Conservation (phyloP, 176 grass and related monocot species). For the Dactylis glomerata region DNA sequence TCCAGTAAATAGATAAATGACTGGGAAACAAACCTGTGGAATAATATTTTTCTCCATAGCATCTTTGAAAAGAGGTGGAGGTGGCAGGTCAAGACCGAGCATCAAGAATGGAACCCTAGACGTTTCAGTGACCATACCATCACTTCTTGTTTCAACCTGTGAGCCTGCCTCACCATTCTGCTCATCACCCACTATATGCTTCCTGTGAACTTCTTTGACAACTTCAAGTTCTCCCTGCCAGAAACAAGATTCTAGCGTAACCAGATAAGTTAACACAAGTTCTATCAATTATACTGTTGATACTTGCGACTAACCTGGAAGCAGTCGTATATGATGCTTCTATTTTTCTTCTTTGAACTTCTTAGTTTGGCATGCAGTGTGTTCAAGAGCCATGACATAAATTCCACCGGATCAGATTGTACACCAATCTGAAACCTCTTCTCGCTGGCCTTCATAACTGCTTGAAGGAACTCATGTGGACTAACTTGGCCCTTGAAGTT, state of each 20-base stretch:
- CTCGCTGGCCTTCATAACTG: constrained; percentile 91
- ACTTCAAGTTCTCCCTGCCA: constrained; percentile 95
- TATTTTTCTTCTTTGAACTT: constrained; percentile 78
- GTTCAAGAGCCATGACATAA: constrained; percentile 96
- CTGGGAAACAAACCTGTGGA: constrained; percentile 68
- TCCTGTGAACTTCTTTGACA: constrained; percentile 79
- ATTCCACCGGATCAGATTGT: constrained; percentile 96
- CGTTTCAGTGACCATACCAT: constrained; percentile 57
- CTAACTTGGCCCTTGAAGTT: constrained; percentile 99
- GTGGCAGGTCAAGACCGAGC: constrained; percentile 92
- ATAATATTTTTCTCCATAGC: constrained; percentile 99
- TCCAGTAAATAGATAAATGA: background rate
- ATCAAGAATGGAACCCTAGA: constrained; percentile 87
- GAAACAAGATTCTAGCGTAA: constrained; percentile 1
- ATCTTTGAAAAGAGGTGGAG: constrained; percentile 98
- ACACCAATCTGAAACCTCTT: constrained; percentile 96
- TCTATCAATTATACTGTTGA: constrained; percentile 7
- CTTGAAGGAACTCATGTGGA: constrained; percentile 97
- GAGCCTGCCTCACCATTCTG: constrained; percentile 43
- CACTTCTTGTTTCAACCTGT: constrained; percentile 43
- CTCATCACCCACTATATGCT: constrained; percentile 42
- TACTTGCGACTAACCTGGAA: constrained; percentile 64
- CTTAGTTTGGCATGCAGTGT: constrained; percentile 78
- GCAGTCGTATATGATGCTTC: constrained; percentile 92
- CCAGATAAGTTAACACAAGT: background rate